phyloP scores from a whole-genome alignment of 768 basidiomycete genomes.

The Lactarius pseudohatsudake region DNA sequence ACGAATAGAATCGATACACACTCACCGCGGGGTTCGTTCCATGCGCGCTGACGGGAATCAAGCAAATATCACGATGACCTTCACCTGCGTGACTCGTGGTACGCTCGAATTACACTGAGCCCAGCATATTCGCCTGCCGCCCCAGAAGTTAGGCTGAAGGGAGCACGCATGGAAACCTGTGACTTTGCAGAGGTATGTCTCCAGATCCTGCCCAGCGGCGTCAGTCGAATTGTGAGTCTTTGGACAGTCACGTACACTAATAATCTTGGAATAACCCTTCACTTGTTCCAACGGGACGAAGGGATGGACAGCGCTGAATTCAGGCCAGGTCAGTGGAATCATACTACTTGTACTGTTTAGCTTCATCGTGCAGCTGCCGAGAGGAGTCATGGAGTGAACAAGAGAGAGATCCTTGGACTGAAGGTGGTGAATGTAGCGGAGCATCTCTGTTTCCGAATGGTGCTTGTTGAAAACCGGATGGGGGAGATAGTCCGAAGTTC shows the following conservation, averaged over 20 bases:
- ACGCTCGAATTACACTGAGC: constrained; percentile 91
- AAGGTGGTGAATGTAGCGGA: constrained; percentile 93
- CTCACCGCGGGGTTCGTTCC: constrained; percentile 97
- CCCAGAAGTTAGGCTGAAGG: constrained; percentile 98
- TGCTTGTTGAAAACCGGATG: constrained; percentile 95
- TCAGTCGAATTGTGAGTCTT: constrained; percentile 6
- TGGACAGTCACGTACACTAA: constrained; percentile 51
- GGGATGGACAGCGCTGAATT: constrained; percentile 88
- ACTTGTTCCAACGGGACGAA: constrained; percentile 91
- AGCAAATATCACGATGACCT: constrained; percentile 81
- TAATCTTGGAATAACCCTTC: constrained; percentile 77
- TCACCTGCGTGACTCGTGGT: constrained; percentile 89
- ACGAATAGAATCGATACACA: constrained; percentile 13
- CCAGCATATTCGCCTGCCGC: constrained; percentile 98
- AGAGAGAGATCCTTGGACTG: constrained; percentile 94
- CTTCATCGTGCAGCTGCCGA: constrained; percentile 98
- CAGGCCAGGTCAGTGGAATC: constrained; percentile 94
- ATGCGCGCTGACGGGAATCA: constrained; percentile 95
- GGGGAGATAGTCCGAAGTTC: constrained; percentile 69
- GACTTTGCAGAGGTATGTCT: constrained; percentile 85
- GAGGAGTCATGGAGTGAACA: constrained; percentile 93
- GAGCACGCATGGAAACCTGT: constrained; percentile 97
- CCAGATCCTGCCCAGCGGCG: constrained; percentile 67
- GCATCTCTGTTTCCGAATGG: constrained; percentile 98
- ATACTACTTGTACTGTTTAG: constrained; percentile 98